Conservation (phyloP, 257 asterid genomes). For the Paraleonurus japonicus region DNA sequence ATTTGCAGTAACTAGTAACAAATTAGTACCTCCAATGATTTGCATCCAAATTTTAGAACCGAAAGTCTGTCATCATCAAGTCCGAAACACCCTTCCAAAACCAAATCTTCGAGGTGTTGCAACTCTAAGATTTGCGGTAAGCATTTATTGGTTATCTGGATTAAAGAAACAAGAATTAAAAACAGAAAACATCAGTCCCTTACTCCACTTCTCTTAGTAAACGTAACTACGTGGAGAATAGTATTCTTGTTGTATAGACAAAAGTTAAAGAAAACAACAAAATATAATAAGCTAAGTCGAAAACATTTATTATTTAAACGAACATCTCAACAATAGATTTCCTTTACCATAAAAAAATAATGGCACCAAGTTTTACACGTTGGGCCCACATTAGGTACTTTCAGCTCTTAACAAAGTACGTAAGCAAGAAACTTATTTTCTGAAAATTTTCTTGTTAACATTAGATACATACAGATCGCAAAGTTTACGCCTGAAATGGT, state of each 20-base stretch:
- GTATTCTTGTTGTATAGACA: background rate
- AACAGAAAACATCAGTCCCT: background rate
- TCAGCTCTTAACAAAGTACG: background rate
- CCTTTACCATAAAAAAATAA: slow-evolving; percentile 5
- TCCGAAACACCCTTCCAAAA: slow-evolving; percentile 79
- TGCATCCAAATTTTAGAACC: slow-evolving; percentile 56
- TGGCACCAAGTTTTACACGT: background rate
- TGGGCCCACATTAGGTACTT: background rate
- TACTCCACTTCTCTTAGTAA: background rate
- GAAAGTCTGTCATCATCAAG: slow-evolving; percentile 71
- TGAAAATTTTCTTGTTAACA: background rate
- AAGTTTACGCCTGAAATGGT: too few species aligned
- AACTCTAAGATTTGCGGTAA: slow-evolving; percentile 60
- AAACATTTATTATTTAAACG: background rate
- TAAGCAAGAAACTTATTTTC: too few species aligned
- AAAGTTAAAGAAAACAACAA: background rate
- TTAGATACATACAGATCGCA: too few species aligned
- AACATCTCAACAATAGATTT: background rate
- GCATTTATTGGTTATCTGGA: slow-evolving; percentile 69
- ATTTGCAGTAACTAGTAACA: background rate
- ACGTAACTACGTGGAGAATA: background rate
- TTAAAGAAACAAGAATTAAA: background rate
- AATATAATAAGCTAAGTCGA: background rate
- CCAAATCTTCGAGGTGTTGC: slow-evolving; percentile 66
- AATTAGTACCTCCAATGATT: slow-evolving; percentile 60